Evolutionary conservation across 176 grass and related monocot species (phyloP), one percentile per base, ranked within the genome.

Genomic region (Hsuehochloa calcarea): DNA sequence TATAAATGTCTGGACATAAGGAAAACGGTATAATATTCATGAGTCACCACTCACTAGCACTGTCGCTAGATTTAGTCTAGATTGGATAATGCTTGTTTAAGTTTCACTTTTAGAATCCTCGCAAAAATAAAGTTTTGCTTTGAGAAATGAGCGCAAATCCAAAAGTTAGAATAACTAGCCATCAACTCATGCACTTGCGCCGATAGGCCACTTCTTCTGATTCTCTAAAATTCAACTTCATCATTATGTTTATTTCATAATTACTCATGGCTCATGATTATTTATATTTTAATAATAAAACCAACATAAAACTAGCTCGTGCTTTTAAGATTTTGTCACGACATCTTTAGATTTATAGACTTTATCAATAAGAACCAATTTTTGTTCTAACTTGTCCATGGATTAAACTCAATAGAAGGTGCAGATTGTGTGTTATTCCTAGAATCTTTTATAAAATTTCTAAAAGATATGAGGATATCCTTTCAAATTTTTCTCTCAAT

Each of bases 21-120:
- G 17, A 60, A 29, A 39, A 2, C 11, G 5, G 6, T 22, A 55
- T 49, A 74, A 74, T 60, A 43, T 51, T 78, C 68, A 35, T 25
- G 69, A 26, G 16, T 17, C 52, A 78, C 37, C 46, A 16, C n/a
- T 22, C 50, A 70, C 31, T 75, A 41, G 22, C 37, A 68, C 29
- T 39, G 23, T 60, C 80, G 7, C 16, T 71, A 27, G 65, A 88
- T 66, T 66, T 47, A 10, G 20, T 67, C 58, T 89, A 65, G 11
- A 25, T 80, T 74, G 31, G 54, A n/a, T 10, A 63, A 79, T 79
- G n/a, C 35, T 72, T 84, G 6, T 56, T 29, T 3, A 65, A 58
- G 27, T n/a, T 65, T 45, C 23, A 52, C 4, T 77, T 71, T 44
- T 44, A 29, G 17, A 77, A 52, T 38, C 12, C 41, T 43, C 1